Evolutionary conservation across 495 filamentous ascomycete species (phyloP).

Genomic region (Podospora anserina): DNA sequence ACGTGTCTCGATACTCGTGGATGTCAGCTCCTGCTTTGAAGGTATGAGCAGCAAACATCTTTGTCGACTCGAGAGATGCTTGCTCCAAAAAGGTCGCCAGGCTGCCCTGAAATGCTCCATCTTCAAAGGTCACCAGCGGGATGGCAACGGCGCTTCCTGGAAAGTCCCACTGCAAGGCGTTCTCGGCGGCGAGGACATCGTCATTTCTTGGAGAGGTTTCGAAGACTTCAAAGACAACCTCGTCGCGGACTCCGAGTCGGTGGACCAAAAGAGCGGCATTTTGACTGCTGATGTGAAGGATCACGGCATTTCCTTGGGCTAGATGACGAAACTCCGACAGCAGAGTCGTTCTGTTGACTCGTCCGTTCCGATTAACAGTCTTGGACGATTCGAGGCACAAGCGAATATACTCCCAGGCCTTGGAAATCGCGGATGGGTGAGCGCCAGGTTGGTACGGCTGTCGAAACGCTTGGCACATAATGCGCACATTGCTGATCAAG

Average conservation of each 20-base stretch:
- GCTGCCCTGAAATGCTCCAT: slow-evolving; percentile 44
- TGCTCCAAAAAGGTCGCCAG: slow-evolving; percentile 57
- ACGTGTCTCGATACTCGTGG: slow-evolving; percentile 54
- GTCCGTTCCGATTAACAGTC: slow-evolving; percentile 32
- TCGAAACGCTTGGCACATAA: slow-evolving; percentile 20
- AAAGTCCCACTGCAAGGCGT: slow-evolving; percentile 41
- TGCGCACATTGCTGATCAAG: slow-evolving; percentile 34
- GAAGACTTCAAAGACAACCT: slow-evolving; percentile 51
- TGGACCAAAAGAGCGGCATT: slow-evolving; percentile 57
- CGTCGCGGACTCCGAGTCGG: slow-evolving; percentile 20
- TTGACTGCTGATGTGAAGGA: slow-evolving; percentile 51
- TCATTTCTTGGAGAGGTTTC: slow-evolving; percentile 52
- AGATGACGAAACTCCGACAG: slow-evolving; percentile 36
- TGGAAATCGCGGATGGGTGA: neutral
- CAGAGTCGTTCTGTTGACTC: slow-evolving; percentile 39
- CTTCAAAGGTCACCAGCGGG: slow-evolving; percentile 42
- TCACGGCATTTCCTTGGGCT: slow-evolving; percentile 32
- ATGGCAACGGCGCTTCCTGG: slow-evolving; percentile 39
- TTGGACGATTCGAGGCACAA: slow-evolving; percentile 34
- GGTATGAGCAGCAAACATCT: slow-evolving; percentile 48
- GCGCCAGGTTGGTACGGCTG: neutral
- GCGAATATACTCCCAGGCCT: slow-evolving; percentile 33
- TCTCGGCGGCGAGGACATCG: slow-evolving; percentile 38
- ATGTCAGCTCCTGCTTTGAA: slow-evolving; percentile 48
- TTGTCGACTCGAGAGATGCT: slow-evolving; percentile 54